Evolutionary conservation across 768 basidiomycete species (phyloP).

Genomic region (Guyanaporus albipodus): DNA sequence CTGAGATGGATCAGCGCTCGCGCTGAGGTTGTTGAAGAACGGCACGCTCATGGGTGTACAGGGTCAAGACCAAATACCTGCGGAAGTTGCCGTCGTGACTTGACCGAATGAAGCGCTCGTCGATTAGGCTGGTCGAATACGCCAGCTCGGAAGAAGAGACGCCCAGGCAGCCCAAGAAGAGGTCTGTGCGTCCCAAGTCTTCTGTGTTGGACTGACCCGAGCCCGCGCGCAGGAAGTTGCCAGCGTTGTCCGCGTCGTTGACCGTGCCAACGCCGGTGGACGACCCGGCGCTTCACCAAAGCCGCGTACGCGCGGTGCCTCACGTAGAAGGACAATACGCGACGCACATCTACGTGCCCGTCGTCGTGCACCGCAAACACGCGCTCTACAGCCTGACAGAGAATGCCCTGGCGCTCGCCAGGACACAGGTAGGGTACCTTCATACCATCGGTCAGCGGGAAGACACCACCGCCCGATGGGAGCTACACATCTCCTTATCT

Average conservation of each 20-base stretch:
- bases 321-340: conserved; percentile 87
- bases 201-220: background rate
- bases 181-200: conserved; percentile 24
- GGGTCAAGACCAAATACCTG: background rate
- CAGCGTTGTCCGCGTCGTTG: conserved; percentile 51
- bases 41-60: conserved; percentile 49
- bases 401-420: conserved; percentile 43
- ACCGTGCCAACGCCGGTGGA: conserved; percentile 52
- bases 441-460: conserved; percentile 39
- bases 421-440: conserved; percentile 42
- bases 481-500: conserved; percentile 84
- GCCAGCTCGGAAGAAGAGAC: conserved; percentile 44
- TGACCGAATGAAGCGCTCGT: conserved; percentile 22
- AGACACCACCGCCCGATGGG: conserved; percentile 18
- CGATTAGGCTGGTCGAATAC: conserved; percentile 43
- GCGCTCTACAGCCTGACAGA: conserved; percentile 44
- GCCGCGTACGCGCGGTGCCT: conserved; percentile 67
- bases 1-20: conserved; percentile 34
- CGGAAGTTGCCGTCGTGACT: conserved; percentile 12
- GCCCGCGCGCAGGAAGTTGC: conserved; percentile 50
- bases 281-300: conserved; percentile 80
- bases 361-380: conserved; percentile 44
- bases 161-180: conserved; percentile 36
- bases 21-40: conserved; percentile 67
- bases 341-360: conserved; percentile 70